Conservation (phyloP, 108 stramenopile genomes). For the Schizochytrium sp. region DNA sequence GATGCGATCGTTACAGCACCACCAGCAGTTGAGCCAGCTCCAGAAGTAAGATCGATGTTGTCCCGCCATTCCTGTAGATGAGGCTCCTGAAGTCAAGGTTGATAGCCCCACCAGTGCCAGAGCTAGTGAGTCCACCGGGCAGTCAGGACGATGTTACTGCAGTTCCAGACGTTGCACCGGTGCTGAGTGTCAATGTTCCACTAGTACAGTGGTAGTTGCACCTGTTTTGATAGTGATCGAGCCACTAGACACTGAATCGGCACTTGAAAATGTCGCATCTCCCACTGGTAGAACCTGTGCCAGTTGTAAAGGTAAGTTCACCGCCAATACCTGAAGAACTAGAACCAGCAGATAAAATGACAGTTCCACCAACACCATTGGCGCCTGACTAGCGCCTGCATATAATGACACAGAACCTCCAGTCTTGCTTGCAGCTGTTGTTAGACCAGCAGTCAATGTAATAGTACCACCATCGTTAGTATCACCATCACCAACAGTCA, state of each 20-base stretch:
- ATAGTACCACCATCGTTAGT: slow-evolving; percentile 9
- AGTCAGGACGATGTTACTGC: too few species aligned
- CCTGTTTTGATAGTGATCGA: too few species aligned
- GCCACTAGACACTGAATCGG: too few species aligned
- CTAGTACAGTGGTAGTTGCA: background rate
- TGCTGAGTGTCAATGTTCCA: too few species aligned
- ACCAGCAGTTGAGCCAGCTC: too few species aligned
- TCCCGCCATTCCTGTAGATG: too few species aligned
- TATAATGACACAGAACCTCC: background rate
- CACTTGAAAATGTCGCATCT: slow-evolving; percentile 19
- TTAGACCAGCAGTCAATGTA: background rate
- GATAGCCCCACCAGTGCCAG: too few species aligned
- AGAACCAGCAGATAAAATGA: slow-evolving; percentile 42
- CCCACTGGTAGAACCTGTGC: background rate
- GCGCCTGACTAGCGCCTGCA: slow-evolving; percentile 10
- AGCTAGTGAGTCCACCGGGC: too few species aligned
- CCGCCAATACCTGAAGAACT: background rate
- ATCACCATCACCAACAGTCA: slow-evolving; percentile 68
- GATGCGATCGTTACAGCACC: too few species aligned
- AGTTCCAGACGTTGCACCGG: too few species aligned
- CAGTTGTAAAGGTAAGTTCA: background rate
- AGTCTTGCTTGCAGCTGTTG: background rate
- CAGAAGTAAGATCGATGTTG: too few species aligned
- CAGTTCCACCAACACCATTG: background rate
- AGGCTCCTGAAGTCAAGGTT: too few species aligned